Conservation (phyloP, 2,329 filamentous ascomycete species). For the Claviceps sp. region DNA sequence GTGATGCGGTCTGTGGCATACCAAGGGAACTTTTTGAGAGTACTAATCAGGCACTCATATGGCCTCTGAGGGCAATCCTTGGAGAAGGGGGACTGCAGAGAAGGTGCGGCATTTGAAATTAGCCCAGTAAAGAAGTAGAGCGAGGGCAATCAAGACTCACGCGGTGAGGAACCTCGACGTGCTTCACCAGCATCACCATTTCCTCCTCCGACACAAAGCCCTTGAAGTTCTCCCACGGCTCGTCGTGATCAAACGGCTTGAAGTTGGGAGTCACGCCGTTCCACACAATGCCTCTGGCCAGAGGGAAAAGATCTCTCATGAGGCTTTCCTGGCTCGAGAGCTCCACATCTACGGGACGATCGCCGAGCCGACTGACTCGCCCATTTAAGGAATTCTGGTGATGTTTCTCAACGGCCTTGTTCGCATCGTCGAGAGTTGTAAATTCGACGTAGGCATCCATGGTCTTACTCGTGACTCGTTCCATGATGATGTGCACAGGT, state of each 20-base stretch:
- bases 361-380: slow-evolving; percentile 37
- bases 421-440: slow-evolving; percentile 35
- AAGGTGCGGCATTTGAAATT: not conserved
- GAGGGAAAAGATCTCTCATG: slow-evolving; percentile 50
- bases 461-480: slow-evolving; percentile 47
- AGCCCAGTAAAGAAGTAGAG: not conserved
- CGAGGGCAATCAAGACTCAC: slow-evolving; percentile 28
- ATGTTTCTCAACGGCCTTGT: slow-evolving; percentile 37
- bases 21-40: slow-evolving; percentile 51
- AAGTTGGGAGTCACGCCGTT: slow-evolving; percentile 30
- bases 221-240: slow-evolving; percentile 41
- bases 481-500: slow-evolving; percentile 51
- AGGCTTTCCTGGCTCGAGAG: slow-evolving; percentile 42
- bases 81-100: slow-evolving; percentile 41
- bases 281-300: slow-evolving; percentile 44
- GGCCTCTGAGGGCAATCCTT: slow-evolving; percentile 49
- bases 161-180: slow-evolving; percentile 47
- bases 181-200: slow-evolving; percentile 49
- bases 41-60: slow-evolving; percentile 53
- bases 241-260: slow-evolving; percentile 18
- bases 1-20: slow-evolving; percentile 42
- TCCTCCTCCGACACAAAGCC: slow-evolving; percentile 50
- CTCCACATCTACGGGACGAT: slow-evolving; percentile 42
- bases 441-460: slow-evolving; percentile 50
- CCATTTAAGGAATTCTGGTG: slow-evolving; percentile 24